Evolutionary conservation across 73 alveolate species (phyloP).

Genomic region (Tetrahymena elliotti): DNA sequence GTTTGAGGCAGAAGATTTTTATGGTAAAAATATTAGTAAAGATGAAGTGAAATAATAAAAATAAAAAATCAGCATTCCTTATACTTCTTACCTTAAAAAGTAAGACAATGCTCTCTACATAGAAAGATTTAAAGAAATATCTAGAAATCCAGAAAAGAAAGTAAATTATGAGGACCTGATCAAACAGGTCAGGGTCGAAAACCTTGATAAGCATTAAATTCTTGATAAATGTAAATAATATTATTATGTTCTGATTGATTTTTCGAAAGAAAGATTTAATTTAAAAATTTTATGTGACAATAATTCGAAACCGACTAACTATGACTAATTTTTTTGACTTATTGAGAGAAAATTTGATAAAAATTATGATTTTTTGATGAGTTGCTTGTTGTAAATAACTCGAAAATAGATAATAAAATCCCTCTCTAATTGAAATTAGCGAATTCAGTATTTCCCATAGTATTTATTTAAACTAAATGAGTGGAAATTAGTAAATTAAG

Average conservation of each 20-base stretch:
- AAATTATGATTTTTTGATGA: too few relatives aligned
- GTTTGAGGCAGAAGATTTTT: not conserved
- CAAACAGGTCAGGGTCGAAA: not conserved
- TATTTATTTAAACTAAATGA: not conserved
- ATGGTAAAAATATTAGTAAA: not conserved
- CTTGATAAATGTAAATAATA: not conserved
- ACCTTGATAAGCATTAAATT: not conserved
- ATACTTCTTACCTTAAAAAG: not conserved
- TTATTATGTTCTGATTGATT: not conserved
- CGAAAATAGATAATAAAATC: not conserved
- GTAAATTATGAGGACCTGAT: not conserved
- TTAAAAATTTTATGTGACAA: not conserved
- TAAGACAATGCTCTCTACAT: not conserved
- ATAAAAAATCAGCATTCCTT: not conserved
- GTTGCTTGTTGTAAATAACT: too few relatives aligned
- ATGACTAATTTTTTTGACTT: too few relatives aligned
- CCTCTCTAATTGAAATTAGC: not conserved
- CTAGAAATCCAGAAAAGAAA: not conserved
- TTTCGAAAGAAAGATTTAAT: not conserved
- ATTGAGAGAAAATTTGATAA: too few relatives aligned
- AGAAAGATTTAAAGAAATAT: not conserved
- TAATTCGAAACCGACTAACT: not conserved
- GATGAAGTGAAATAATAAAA: not conserved
- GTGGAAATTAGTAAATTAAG: not conserved
- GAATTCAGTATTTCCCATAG: not conserved